Evolutionary conservation across 2,329 filamentous ascomycete species (phyloP), one percentile per base, ranked within the genome.

Genomic region (Alternaria panax): DNA sequence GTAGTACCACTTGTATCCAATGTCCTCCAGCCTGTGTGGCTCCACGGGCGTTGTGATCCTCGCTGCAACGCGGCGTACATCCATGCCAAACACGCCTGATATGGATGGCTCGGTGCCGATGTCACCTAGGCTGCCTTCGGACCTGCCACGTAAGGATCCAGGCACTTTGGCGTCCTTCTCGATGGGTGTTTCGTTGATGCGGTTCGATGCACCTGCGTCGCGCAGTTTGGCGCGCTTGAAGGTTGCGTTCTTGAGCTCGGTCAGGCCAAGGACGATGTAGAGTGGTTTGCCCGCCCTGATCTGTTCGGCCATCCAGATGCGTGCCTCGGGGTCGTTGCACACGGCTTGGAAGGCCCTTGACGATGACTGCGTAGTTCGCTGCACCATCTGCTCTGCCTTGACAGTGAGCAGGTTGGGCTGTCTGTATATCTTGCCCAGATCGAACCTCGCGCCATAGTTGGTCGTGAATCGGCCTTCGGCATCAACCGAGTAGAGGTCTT

Each of bases 401-500:
- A 78, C 75, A 2, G 69, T 76, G 24, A 78, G 66, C 47, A 78
- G 65, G 30, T 78, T 75, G 9, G 75, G 74, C 66, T 78, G 74
- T 27, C 75, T 65, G 68, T 73, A 78, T 62, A 78, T 69, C 34
- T 70, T 65, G 8, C 75, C 75, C 1, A 78, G 67, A 46, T 78
- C 75, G 64, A 77, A 78, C 52, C 75, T 76, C 60, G 74, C 74
- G 62, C 75, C 75, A 65, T 77, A 78, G 59, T 75, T 77, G 57
- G 71, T 69, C 60, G 74, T 72, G 68, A 78, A 78, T 34, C 75
- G 73, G 52, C 75, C 75, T 57, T 78, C 75, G 27, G 66, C 62
- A 57, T 78, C 75, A 57, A 77, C 67, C 28, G 73, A 75, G 65
- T 77, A 78, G 41, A 78, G 42, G 30, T 78, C 75, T 50, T 74